Percentiles rank a stretch among this genome's conserved stretches.
phyloP scores from a whole-genome alignment of 768 basidiomycete species.

The Russula virescens region DNA sequence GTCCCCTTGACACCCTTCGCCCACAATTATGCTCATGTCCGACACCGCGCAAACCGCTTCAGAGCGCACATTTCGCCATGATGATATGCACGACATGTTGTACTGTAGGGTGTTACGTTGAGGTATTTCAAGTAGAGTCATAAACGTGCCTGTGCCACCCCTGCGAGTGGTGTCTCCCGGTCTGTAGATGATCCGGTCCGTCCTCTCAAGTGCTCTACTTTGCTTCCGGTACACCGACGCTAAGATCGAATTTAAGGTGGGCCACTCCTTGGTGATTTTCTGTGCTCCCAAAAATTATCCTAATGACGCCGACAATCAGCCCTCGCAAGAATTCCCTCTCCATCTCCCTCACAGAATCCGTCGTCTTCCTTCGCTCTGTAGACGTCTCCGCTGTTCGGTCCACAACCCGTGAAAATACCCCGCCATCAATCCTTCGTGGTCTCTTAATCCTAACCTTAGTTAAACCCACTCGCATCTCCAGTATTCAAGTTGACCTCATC shows the following conservation, averaged over 20 bases:
- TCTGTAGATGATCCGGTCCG: too few species aligned
- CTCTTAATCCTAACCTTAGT: constrained; percentile 54
- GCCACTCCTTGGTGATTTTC: background rate
- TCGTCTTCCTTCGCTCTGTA: constrained; percentile 46
- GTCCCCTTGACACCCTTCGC: too few species aligned
- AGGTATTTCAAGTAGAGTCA: too few species aligned
- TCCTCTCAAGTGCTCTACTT: too few species aligned
- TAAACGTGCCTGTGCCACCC: too few species aligned
- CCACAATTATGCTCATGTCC: too few species aligned
- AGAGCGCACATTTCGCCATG: too few species aligned
- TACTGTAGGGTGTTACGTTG: too few species aligned
- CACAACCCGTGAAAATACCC: constrained; percentile 32
- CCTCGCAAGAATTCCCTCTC: constrained; percentile 30
- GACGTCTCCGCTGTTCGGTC: constrained; percentile 31
- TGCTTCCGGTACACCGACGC: background rate
- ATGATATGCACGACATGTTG: too few species aligned
- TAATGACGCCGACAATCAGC: background rate
- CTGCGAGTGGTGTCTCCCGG: too few species aligned
- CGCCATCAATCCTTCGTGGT: constrained; percentile 58
- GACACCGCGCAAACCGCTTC: too few species aligned
- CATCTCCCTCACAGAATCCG: constrained; percentile 49
- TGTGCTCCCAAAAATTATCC: background rate
- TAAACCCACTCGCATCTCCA: constrained; percentile 82
- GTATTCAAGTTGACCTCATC: constrained; percentile 73
- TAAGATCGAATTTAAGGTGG: background rate